Conservation (phyloP, 305 asterid species). For the Petunia hybrid region DNA sequence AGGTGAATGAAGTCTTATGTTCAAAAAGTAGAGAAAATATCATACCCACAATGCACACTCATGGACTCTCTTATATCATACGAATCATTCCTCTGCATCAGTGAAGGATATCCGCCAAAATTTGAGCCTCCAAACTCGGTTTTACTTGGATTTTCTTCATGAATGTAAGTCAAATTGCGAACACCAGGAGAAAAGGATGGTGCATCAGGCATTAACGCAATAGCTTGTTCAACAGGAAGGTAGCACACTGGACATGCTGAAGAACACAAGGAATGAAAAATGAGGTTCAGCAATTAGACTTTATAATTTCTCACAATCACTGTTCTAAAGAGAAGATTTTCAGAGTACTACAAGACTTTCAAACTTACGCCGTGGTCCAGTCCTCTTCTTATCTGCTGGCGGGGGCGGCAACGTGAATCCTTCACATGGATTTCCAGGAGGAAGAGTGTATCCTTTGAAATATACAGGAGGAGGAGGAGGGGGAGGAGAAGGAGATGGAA, state of each 20-base stretch:
- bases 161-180: slow-evolving; percentile 63
- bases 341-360: neutral
- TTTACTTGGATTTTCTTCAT: slow-evolving; percentile 64
- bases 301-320: neutral
- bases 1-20: neutral
- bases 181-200: slow-evolving; percentile 79
- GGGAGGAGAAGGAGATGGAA: slow-evolving; percentile 36
- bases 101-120: slow-evolving; percentile 86
- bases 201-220: slow-evolving; percentile 68
- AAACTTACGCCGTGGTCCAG: slow-evolving; percentile 90
- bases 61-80: slow-evolving; percentile 78
- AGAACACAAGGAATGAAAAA: slow-evolving; percentile 26
- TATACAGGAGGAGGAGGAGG: slow-evolving; percentile 53
- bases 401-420: slow-evolving; percentile 85
- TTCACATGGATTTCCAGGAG: slow-evolving; percentile 91
- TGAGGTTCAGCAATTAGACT: neutral
- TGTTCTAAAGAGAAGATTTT: neutral
- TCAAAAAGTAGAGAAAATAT: slow-evolving; percentile 29
- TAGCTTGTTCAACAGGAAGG: slow-evolving; percentile 81
- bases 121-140: slow-evolving; percentile 90
- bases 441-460: slow-evolving; percentile 78
- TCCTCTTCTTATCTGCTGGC: slow-evolving; percentile 83
- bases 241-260: slow-evolving; percentile 96
- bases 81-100: slow-evolving; percentile 70
- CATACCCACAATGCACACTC: slow-evolving; percentile 90